Conservation (phyloP, 2,329 filamentous ascomycete genomes). For the Fusarium sp. region DNA sequence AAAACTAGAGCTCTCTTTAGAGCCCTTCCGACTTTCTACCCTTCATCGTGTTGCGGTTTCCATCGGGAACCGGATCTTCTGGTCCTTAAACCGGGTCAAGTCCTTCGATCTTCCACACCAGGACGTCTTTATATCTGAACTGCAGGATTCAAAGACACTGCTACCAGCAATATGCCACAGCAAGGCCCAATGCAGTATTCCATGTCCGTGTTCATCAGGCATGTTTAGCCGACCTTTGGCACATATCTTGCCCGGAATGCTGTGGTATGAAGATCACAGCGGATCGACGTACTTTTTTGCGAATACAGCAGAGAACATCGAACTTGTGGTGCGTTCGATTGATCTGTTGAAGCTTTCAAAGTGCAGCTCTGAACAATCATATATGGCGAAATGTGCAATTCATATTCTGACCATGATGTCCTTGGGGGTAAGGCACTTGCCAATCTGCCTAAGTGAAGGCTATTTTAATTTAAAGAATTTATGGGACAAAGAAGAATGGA, state of each 20-base stretch:
- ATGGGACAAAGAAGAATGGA: not conserved
- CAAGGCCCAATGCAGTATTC: not conserved
- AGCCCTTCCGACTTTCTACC: not conserved
- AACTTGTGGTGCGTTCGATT: not conserved
- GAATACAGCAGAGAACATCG: not conserved
- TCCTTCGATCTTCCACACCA: not conserved
- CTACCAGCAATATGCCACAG: not conserved
- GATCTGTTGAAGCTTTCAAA: fast-evolving
- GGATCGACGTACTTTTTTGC: fast-evolving
- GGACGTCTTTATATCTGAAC: not conserved
- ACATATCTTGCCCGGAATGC: not conserved
- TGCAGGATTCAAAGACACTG: not conserved
- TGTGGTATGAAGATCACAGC: fast-evolving
- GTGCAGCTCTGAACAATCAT: fast-evolving
- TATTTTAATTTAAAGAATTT: fast-evolving
- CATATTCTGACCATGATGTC: not conserved
- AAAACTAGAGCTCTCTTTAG: not conserved
- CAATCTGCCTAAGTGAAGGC: not conserved
- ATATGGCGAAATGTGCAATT: not conserved
- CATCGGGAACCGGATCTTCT: not conserved
- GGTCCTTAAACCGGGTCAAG: no score
- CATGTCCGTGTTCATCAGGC: not conserved
- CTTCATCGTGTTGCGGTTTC: not conserved
- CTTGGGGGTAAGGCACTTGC: not conserved
- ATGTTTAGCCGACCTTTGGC: not conserved